Percentiles rank a stretch among this genome's conserved stretches.
Conservation (phyloP, 495 filamentous ascomycete genomes). For the Durotheca rogersii region DNA sequence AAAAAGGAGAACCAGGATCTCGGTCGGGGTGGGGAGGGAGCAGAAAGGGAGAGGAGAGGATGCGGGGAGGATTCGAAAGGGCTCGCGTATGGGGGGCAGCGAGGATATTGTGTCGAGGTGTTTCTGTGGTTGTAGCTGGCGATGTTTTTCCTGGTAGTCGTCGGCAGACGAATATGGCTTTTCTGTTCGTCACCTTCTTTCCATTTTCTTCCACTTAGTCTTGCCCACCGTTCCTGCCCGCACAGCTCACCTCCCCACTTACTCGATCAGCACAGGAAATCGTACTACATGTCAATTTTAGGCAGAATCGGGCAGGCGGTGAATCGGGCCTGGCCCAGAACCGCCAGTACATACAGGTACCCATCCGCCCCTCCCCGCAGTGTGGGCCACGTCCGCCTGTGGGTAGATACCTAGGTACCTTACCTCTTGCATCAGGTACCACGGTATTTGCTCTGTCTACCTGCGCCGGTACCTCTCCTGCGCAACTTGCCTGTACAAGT, state of each 20-base stretch:
- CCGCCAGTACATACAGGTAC: background rate
- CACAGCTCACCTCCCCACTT: conserved; percentile 21
- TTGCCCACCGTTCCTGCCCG: conserved; percentile 13
- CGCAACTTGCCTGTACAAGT: background rate
- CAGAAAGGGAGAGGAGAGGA: background rate
- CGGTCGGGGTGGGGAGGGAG: background rate
- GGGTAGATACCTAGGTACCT: background rate
- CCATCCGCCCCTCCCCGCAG: conserved; percentile 1
- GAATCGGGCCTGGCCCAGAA: no score
- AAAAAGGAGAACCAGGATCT: background rate
- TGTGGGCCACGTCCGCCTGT: background rate
- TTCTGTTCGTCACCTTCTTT: no score
- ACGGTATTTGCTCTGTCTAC: no score
- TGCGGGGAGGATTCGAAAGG: no score
- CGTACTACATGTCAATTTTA: conserved; percentile 20
- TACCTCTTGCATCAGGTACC: conserved; percentile 4
- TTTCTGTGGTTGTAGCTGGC: no score
- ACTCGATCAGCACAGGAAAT: conserved; percentile 27
- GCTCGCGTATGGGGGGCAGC: no score
- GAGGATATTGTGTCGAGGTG: no score
- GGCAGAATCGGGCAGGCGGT: conserved; percentile 21
- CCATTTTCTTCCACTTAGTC: conserved; percentile 6
- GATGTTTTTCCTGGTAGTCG: no score
- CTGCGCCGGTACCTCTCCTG: no score
- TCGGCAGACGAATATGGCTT: no score